Evolutionary conservation across 2,329 filamentous ascomycete genomes (phyloP).

Genomic region (Zymoseptoria passerinii): DNA sequence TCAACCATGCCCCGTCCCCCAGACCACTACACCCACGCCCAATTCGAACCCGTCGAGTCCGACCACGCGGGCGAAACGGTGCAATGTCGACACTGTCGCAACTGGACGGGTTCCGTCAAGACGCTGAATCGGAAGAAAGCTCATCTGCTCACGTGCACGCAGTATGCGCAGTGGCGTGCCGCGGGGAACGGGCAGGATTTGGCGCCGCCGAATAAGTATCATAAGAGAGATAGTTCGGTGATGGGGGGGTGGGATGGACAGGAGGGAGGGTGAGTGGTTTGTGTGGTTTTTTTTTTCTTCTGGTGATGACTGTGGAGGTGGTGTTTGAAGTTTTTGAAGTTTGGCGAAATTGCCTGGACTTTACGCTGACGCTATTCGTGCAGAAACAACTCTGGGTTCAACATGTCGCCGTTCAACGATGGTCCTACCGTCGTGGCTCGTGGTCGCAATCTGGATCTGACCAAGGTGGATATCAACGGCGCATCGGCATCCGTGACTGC

Average conservation of each 20-base stretch:
- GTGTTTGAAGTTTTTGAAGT: not conserved
- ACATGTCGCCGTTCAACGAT: slow-evolving; percentile 1
- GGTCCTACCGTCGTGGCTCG: slow-evolving; percentile 17
- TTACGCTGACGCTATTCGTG: not conserved
- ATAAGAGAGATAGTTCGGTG: slow-evolving; percentile 19
- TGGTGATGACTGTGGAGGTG: not conserved
- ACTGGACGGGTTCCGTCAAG: slow-evolving; percentile 27
- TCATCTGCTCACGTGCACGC: slow-evolving; percentile 23
- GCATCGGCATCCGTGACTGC: not conserved
- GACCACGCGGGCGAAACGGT: slow-evolving; percentile 24
- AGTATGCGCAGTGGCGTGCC: slow-evolving; percentile 25
- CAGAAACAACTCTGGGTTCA: not conserved
- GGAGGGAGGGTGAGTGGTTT: not conserved
- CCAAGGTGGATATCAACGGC: slow-evolving; percentile 10
- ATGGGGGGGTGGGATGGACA: slow-evolving; percentile 12
- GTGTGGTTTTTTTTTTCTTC: not conserved
- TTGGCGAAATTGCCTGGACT: not conserved
- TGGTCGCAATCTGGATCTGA: slow-evolving; percentile 18
- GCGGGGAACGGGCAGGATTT: slow-evolving; percentile 28
- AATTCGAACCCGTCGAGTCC: slow-evolving; percentile 21
- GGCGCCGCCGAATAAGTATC: slow-evolving; percentile 25
- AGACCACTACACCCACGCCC: slow-evolving; percentile 22
- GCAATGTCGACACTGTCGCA: slow-evolving; percentile 26
- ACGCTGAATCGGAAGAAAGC: slow-evolving; percentile 28
- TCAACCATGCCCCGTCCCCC: slow-evolving; percentile 19